A percentile compares a stretch with the other conserved stretches of the same genome.
Evolutionary conservation across 306 rosid species (phyloP).

Genomic region (Ormosia semicastrata): DNA sequence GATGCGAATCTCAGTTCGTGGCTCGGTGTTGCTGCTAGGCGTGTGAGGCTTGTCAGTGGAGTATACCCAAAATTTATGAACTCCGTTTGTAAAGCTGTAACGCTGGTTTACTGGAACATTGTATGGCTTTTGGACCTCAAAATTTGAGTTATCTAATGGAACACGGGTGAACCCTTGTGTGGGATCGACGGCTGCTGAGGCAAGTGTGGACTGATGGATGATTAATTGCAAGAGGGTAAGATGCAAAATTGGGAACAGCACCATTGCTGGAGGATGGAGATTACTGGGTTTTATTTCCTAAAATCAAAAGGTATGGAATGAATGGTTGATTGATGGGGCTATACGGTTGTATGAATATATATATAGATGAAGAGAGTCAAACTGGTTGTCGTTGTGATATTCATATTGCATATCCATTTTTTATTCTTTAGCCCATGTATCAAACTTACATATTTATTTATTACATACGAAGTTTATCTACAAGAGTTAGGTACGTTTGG

Average conservation of each 20-base stretch:
- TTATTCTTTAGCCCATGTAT: too few relatives aligned
- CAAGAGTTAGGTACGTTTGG: too few relatives aligned
- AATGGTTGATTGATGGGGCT: background rate
- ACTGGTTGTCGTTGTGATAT: too few relatives aligned
- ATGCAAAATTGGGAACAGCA: background rate
- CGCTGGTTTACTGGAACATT: conserved; percentile 21
- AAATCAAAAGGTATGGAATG: too few relatives aligned
- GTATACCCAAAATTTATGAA: conserved; percentile 34
- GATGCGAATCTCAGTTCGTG: conserved; percentile 44
- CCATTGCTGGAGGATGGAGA: too few relatives aligned
- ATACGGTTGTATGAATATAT: too few relatives aligned
- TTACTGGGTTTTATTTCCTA: too few relatives aligned
- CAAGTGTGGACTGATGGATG: background rate
- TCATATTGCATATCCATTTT: too few relatives aligned
- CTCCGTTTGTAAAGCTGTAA: conserved; percentile 32
- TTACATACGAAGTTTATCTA: too few relatives aligned
- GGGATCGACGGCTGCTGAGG: background rate
- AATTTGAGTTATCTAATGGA: conserved; percentile 23
- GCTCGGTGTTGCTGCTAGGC: conserved; percentile 6
- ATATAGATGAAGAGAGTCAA: too few relatives aligned
- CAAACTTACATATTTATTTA: too few relatives aligned
- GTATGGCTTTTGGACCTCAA: conserved; percentile 35
- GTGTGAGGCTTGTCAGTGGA: conserved; percentile 35
- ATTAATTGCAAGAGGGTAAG: conserved; percentile 18
- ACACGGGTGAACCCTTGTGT: too few relatives aligned